These are phyloP conservation scores for Ceratocystis alfenasii DNA, from an alignment of 2,329 filamentous ascomycete species.

Conservation along the genomic window DNA sequence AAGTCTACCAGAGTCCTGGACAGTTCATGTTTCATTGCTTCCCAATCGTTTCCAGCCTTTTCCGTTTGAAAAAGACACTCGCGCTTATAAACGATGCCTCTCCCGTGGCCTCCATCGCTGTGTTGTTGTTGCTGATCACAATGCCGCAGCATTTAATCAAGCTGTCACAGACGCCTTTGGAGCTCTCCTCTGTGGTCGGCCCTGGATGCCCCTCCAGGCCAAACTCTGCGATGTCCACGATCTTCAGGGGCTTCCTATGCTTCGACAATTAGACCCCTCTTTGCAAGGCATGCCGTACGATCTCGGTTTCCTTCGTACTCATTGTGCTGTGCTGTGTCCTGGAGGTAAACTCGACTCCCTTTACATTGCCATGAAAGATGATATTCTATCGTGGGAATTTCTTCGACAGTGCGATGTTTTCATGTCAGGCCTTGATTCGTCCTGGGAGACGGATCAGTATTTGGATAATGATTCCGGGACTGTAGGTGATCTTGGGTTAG, in stretches of 20 bases:
- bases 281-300: conserved; percentile 37
- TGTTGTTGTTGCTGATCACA: conserved; percentile 40
- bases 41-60: conserved; percentile 43
- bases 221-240: conserved; percentile 44
- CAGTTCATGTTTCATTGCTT: conserved; percentile 48
- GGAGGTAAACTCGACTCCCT: conserved; percentile 46
- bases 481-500: conserved; percentile 17
- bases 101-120: conserved; percentile 49
- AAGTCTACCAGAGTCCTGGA: conserved; percentile 37
- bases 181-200: conserved; percentile 37
- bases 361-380: conserved; percentile 45
- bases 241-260: conserved; percentile 46
- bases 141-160: conserved; percentile 37
- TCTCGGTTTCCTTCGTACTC: conserved; percentile 38
- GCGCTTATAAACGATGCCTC: conserved; percentile 48
- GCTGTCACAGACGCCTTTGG: conserved; percentile 41
- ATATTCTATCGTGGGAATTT: conserved; percentile 45
- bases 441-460: conserved; percentile 41
- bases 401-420: conserved; percentile 38
- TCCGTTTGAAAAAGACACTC: conserved; percentile 50
- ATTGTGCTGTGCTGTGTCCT: conserved; percentile 45
- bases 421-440: conserved; percentile 41
- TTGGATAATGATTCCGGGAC: conserved; percentile 33
- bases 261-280: conserved; percentile 39
- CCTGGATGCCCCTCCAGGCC: conserved; percentile 48